Conservation (phyloP, 2,329 filamentous ascomycete genomes). For the Blastomyces gilchristii region DNA sequence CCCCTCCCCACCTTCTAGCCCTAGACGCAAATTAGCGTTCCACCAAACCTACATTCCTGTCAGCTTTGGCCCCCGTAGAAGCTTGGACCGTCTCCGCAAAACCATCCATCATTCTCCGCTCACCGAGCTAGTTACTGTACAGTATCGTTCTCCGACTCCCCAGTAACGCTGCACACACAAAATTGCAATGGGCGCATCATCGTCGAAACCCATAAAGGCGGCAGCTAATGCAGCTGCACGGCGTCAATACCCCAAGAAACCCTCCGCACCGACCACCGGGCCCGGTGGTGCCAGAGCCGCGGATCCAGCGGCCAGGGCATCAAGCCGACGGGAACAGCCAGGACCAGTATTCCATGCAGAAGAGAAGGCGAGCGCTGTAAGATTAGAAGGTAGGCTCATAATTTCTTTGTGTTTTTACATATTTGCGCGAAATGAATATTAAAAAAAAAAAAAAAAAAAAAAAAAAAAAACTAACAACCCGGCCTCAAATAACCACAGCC, state of each 20-base stretch:
- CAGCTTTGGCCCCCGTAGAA: neutral
- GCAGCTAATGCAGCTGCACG: constrained; percentile 41
- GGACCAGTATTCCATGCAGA: constrained; percentile 29
- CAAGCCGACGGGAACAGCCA: constrained; percentile 2
- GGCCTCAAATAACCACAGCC: constrained; percentile 25
- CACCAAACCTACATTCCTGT: neutral
- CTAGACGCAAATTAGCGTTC: no score
- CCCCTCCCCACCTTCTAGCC: no score
- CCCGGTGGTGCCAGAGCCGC: constrained; percentile 27
- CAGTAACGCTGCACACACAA: neutral
- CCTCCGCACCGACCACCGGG: constrained; percentile 25
- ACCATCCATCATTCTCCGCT: neutral
- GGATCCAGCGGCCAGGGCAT: constrained; percentile 2
- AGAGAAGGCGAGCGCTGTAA: constrained; percentile 25
- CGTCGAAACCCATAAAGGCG: constrained; percentile 46
- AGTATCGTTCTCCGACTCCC: neutral
- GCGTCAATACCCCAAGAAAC: constrained; percentile 47
- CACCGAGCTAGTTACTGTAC: neutral
- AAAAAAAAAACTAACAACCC: no score
- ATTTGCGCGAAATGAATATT: neutral
- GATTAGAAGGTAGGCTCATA: constrained; percentile 25
- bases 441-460: neutral
- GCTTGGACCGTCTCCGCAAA: neutral
- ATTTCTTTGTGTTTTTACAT: neutral
- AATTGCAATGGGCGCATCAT: constrained; percentile 45